A percentile compares a stretch with the other conserved stretches of the same genome.
phyloP scores from a whole-genome alignment of 2,329 filamentous ascomycete species.

The Teratosphaeria viscida region DNA sequence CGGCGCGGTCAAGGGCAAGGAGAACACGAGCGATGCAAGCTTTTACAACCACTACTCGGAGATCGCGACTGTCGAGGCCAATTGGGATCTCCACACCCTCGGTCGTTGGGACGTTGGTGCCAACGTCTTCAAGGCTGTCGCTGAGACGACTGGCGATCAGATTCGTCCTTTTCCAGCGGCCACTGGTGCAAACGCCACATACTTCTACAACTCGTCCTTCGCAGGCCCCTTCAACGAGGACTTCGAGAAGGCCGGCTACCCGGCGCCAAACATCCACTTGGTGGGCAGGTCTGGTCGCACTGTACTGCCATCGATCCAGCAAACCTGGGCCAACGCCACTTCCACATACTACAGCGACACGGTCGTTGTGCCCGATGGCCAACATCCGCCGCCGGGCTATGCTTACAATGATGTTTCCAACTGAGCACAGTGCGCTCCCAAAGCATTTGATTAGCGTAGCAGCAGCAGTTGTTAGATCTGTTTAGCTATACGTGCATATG shows the following conservation, averaged over 20 bases:
- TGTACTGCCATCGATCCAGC: slow-evolving; percentile 20
- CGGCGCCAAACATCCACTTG: slow-evolving; percentile 22
- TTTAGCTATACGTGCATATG: neutral
- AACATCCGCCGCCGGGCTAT: slow-evolving; percentile 23
- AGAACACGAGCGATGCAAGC: slow-evolving; percentile 56
- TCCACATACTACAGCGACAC: slow-evolving; percentile 21
- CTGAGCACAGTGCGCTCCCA: neutral
- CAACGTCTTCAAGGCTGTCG: slow-evolving; percentile 33
- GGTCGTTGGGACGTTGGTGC: slow-evolving; percentile 39
- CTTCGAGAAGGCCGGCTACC: slow-evolving; percentile 15
- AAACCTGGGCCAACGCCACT: slow-evolving; percentile 1
- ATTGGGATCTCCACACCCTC: slow-evolving; percentile 36
- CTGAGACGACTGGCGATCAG: slow-evolving; percentile 25
- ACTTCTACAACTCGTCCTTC: slow-evolving; percentile 25
- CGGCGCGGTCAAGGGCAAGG: slow-evolving; percentile 53
- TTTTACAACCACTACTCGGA: slow-evolving; percentile 44
- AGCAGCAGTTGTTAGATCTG: neutral
- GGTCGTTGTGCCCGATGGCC: slow-evolving; percentile 24
- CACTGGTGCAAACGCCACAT: slow-evolving; percentile 14
- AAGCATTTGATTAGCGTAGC: neutral
- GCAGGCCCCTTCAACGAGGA: slow-evolving; percentile 24
- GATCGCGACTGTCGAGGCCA: slow-evolving; percentile 35
- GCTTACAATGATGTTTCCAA: slow-evolving; percentile 7
- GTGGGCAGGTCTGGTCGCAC: slow-evolving; percentile 15
- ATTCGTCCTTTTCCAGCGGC: slow-evolving; percentile 17